Conservation (phyloP, 2,329 filamentous ascomycete genomes). For the Ophiosphaerella korrae region DNA sequence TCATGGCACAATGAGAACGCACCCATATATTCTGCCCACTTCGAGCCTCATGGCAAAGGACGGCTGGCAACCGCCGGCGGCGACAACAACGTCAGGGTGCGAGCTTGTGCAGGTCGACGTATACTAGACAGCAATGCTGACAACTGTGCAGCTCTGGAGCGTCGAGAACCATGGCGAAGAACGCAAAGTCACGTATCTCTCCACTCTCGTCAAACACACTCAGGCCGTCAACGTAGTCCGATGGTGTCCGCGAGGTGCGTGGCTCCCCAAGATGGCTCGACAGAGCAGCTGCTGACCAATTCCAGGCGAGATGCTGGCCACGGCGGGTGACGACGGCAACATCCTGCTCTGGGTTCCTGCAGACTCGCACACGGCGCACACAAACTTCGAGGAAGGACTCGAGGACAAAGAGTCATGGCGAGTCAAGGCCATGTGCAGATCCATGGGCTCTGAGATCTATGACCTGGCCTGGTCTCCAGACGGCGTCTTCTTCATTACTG, state of each 20-base stretch:
- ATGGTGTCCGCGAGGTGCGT: conserved; percentile 87
- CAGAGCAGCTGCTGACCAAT: conserved; percentile 23
- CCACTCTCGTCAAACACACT: conserved; percentile 89
- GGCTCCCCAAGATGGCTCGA: not conserved
- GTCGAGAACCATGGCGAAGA: conserved; percentile 84
- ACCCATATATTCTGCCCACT: conserved; percentile 96
- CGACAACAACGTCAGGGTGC: conserved; percentile 92
- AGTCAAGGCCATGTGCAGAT: conserved; percentile 96
- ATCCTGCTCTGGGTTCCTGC: conserved; percentile 95
- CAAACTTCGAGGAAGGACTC: conserved; percentile 80
- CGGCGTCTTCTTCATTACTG: conserved; percentile 92
- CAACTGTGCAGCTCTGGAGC: conserved; percentile 75
- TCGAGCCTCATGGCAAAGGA: conserved; percentile 89
- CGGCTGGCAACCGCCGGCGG: conserved; percentile 92
- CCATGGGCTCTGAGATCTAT: conserved; percentile 94
- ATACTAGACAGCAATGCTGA: conserved; percentile 39
- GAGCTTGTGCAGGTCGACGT: not conserved
- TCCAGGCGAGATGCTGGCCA: conserved; percentile 87
- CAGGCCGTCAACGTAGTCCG: conserved; percentile 98
- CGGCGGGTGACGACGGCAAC: conserved; percentile 95
- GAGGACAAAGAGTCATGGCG: conserved; percentile 98
- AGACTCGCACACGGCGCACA: conserved; percentile 68
- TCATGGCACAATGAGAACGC: conserved; percentile 98
- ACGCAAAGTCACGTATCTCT: conserved; percentile 87
- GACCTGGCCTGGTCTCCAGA: conserved; percentile 99